Conservation (phyloP, 2,329 filamentous ascomycete genomes). For the Epichloe festucae region DNA sequence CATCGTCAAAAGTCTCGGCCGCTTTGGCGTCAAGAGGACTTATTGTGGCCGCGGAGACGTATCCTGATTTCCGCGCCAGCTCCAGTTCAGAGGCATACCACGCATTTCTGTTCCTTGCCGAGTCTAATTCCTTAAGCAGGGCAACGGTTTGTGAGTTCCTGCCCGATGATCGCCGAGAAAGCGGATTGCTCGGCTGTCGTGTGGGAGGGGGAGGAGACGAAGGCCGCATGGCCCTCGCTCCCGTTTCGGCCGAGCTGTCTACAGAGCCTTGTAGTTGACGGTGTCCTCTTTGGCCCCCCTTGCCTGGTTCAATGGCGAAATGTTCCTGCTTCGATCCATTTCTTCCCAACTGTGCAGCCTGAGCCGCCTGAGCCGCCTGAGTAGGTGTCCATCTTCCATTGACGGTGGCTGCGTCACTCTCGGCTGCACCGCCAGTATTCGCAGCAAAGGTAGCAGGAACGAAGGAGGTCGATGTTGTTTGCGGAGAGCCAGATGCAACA, state of each 20-base stretch:
- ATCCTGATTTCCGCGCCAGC: conserved; percentile 80
- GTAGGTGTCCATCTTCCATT: conserved; percentile 55
- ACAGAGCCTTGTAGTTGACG: conserved; percentile 48
- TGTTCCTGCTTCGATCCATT: conserved; percentile 25
- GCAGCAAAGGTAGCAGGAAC: conserved; percentile 21
- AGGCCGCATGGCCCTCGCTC: conserved; percentile 33
- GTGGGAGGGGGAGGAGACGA: conserved; percentile 42
- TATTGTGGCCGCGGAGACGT: conserved; percentile 56
- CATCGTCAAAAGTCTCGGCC: conserved; percentile 73
- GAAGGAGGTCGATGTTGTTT: conserved; percentile 5
- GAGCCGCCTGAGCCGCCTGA: conserved; percentile 36
- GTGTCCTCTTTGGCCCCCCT: conserved; percentile 19
- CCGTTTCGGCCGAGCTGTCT: conserved; percentile 52
- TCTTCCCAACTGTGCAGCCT: conserved; percentile 33
- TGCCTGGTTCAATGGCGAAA: conserved; percentile 17
- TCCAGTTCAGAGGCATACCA: conserved; percentile 97
- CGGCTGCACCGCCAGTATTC: conserved; percentile 12
- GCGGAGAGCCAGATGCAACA: conserved; percentile 24
- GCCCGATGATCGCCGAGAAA: conserved; percentile 47
- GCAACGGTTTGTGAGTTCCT: conserved; percentile 56
- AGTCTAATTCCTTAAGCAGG: conserved; percentile 75
- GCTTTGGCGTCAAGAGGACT: conserved; percentile 66
- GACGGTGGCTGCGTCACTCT: conserved; percentile 36
- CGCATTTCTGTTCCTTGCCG: conserved; percentile 72
- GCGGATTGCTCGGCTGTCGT: conserved; percentile 43